Evolutionary conservation across 495 filamentous ascomycete genomes (phyloP).

Genomic region (Penicillium parvum): DNA sequence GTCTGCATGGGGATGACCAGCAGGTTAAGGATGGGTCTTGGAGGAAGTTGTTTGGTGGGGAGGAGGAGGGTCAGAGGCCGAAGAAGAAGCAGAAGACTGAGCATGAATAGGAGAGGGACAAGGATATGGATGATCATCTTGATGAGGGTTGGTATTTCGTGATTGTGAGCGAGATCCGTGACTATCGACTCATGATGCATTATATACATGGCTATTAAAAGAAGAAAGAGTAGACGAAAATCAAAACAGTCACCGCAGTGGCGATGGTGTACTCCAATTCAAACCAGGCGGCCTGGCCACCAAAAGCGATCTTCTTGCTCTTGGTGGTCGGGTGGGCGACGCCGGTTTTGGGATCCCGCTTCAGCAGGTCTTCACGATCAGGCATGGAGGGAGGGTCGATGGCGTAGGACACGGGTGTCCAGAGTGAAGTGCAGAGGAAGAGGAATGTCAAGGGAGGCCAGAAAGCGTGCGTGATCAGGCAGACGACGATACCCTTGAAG

Average conservation of each 20-base stretch:
- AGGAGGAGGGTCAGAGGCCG: conserved; percentile 14
- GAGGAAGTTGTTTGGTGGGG: conserved; percentile 47
- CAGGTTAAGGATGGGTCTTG: conserved; percentile 59
- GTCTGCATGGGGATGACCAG: conserved; percentile 55
- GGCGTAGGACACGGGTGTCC: conserved; percentile 39
- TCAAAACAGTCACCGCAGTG: conserved; percentile 32
- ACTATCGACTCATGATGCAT: conserved; percentile 11
- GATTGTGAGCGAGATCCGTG: neutral
- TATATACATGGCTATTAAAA: conserved; percentile 17
- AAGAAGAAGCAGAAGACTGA: conserved; percentile 19
- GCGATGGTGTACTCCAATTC: conserved; percentile 38
- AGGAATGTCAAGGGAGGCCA: conserved; percentile 44
- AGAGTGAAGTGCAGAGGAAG: conserved; percentile 34
- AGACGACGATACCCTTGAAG: conserved; percentile 30
- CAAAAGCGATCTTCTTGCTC: conserved; percentile 42
- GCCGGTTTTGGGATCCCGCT: conserved; percentile 41
- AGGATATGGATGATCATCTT: neutral
- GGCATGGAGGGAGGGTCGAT: conserved; percentile 43
- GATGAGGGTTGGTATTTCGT: neutral
- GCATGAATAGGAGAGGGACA: neutral
- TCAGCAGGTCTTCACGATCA: conserved; percentile 39
- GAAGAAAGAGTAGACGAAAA: conserved; percentile 42
- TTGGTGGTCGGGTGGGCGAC: conserved; percentile 38
- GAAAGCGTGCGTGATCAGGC: conserved; percentile 44
- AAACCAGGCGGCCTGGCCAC: conserved; percentile 39